Base-by-base conservation (phyloP, 2,329 filamentous ascomycete genomes). In the Botrytis tulipae region DNA sequence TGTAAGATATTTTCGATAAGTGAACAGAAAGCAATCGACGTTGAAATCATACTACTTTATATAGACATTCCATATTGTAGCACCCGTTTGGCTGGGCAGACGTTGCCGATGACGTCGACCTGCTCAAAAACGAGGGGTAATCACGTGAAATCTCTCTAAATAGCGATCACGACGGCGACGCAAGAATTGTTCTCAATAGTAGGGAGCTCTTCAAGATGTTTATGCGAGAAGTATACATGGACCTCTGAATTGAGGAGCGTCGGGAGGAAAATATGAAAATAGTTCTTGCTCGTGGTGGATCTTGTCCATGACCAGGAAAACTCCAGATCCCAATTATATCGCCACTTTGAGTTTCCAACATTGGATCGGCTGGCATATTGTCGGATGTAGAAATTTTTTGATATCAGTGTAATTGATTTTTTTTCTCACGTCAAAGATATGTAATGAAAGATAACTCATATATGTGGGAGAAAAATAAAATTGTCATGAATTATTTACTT, bases 401-500 rank as follows among this genome's bases (percentile, higher is more conserved):
- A 37, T n/a, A 25, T 14, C 10, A 14, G 6, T 16, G 22, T 16
- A 29, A 37, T 6, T 32, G 1, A 35, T 3, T 10, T 54, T 54
- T 25, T 12, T 69, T 25, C 48, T 57, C 29, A 42, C 29, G 40
- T n/a, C 6, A 16, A 44, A 42, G n/a, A 40, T 32, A 4, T 42
- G 7, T 22, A 42, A 51, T 20, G n/a, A n/a, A 42, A 42, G 16
- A 29, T 1, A 42, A 32, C 20, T 69, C 18, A 57, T 42, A 69
- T 42, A 20, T n/a, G 12, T 32, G 51, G 37, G 48, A 10, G n/a
- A 42, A 57, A n/a, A 29, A 69, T 57, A 57, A 44, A 66, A 69
- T 57, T 22, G 37, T 44, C 18, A 44, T 69, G 66, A 69, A 69
- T 69, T 69, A 69, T 69, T 57, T 69, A 69, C n/a, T 57, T 32